phyloP scores from a whole-genome alignment of 148 eudicot genomes.

The Arbutus unedo region DNA sequence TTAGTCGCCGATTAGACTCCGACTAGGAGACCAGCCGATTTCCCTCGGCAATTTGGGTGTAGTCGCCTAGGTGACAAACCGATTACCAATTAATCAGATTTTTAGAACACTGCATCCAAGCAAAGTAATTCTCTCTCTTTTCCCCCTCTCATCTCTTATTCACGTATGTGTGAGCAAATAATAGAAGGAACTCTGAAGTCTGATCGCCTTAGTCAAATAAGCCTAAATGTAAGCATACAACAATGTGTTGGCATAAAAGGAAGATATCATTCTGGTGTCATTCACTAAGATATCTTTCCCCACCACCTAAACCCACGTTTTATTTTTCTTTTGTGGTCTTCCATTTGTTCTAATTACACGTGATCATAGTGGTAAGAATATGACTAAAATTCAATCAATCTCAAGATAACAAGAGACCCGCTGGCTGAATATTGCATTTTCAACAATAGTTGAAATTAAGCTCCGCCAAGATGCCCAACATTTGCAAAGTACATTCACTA shows the following conservation, averaged over 20 bases:
- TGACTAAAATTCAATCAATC: neutral
- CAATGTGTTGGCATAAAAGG: neutral
- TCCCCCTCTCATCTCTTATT: neutral
- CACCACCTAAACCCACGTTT: neutral
- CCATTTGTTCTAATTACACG: neutral
- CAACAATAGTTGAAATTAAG: neutral
- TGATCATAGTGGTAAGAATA: neutral
- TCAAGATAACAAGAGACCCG: neutral
- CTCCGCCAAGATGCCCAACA: neutral
- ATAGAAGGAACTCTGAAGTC: neutral
- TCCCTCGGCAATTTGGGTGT: too few species aligned
- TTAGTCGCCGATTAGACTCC: too few species aligned
- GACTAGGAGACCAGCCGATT: too few species aligned
- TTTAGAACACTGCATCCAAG: too few species aligned
- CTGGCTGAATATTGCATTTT: neutral
- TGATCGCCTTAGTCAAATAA: too few species aligned
- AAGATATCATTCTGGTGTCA: neutral
- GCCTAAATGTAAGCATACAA: neutral
- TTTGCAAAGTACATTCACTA: neutral
- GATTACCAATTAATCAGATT: too few species aligned
- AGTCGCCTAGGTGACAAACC: too few species aligned
- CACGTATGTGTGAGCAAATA: neutral
- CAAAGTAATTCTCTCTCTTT: too few species aligned
- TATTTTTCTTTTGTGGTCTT: neutral
- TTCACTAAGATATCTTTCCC: neutral